Evolutionary conservation across 2,329 filamentous ascomycete species (phyloP), one percentile per base, ranked within the genome.

Genomic region (Bipolaris oryzae): DNA sequence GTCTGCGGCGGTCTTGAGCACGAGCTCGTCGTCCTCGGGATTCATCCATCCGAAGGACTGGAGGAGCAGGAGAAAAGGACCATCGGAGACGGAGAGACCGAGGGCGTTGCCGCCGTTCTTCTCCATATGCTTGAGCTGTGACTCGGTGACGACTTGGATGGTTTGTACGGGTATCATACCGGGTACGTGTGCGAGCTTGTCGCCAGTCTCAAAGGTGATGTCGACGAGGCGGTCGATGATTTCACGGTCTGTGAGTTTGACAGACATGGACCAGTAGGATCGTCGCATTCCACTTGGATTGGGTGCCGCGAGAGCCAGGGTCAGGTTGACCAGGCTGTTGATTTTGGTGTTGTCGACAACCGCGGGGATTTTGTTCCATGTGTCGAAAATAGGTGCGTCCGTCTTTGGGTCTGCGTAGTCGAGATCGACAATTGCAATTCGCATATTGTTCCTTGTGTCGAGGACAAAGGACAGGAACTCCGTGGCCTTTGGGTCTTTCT

Each of bases 81-180:
- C 60, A 10, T 50, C 45, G 13, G 44, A 45, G 6, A 60, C 23
- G 3, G 18, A 21, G 16, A 71, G 60, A 3, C 67, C 67, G 2
- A 69, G 57, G 15, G 64, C 41, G n/a, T 71, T 70, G 0, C 68
- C 68, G n/a, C 58, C 61, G 16, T 62, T 60, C 42, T 62, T 55
- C 21, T 42, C 21, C 67, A 69, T 70, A 13, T 60, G 41, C 28
- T 56, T 15, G 15, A 70, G 55, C 5, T 51, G 44, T 3, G 53
- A 44, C 13, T 48, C 56, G 1, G 63, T 64, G 46, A 71, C 64
- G 51, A 63, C 50, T 45, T 71, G 68, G 11, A 69, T 33, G 2
- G 60, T 57, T 18, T 28, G 53, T 2, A 63, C 61, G 3, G 65
- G 64, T 18, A 64, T 4, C 15, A 71, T 54, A 16, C 48, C 53